Base-by-base conservation (phyloP, 108 stramenopile species). In the Mayamaea pseudoterrestris region DNA sequence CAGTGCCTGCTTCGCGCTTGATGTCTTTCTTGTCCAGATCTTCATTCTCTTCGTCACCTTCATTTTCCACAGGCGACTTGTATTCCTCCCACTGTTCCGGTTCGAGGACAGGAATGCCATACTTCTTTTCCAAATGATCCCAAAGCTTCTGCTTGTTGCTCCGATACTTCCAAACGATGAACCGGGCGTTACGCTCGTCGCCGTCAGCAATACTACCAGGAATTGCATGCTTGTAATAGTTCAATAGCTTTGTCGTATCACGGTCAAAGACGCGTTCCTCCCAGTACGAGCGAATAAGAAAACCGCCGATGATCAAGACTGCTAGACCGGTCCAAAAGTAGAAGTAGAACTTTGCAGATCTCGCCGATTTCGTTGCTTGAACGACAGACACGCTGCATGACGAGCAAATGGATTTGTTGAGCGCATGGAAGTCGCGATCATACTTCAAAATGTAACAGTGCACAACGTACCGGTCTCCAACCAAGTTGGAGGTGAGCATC, bases 121-220 rank as follows among this genome's bases (percentile, higher is more conserved):
- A 90, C 67, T 90, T 90, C 35, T 69, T 78, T 55, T 84, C 82
- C 14, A 90, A 66, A 40, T 66, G 56, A 21, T 65, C 76, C 82
- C 82, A 90, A 13, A 90, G 58, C 47, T 75, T 72, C 5, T 71
- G 67, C 48, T 79, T 83, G 65, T 80, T 83, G 41, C 66, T 65
- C 31, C 73, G 72, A 58, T 90, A 90, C 54, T 84, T 90, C 60
- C 65, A 90, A 0, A 76, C 81, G 25, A 83, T 47, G 27, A 78
- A 90, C 3, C 80, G 74, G 35, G 87, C 82, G 49, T 77, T 76
- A 30, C 62, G 63, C 12, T 39, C 14, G 22, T 90, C 82, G 5
- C 87, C 87, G 47, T 90, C 87, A n/a, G 68, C 51, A 32, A 83
- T 54, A 3, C 74, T 71, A 42, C 77, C 77, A 6, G 82, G 77